Percentiles rank a stretch among this genome's conserved stretches.
These are phyloP conservation scores for Haberlea rhodopensis DNA, from an alignment of 257 asterid genomes.

Conservation along the genomic window DNA sequence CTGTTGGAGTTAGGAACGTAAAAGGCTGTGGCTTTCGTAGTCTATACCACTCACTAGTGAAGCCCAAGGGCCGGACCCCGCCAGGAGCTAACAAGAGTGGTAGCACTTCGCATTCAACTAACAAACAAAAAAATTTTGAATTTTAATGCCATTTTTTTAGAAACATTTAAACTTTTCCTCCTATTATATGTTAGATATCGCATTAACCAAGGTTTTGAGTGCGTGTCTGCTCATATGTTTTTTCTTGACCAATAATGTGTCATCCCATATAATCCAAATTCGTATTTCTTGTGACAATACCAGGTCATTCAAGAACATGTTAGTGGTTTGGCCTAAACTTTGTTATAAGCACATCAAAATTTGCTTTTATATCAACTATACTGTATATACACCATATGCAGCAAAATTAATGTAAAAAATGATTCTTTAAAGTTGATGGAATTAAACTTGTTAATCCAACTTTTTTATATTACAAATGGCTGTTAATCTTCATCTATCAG, in stretches of 20 bases:
- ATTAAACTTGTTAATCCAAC: background rate
- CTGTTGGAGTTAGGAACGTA: constrained; percentile 34
- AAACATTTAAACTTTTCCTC: background rate
- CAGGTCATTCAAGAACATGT: background rate
- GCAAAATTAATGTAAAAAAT: background rate
- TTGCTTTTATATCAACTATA: no score
- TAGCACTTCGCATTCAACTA: background rate
- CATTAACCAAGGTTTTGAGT: background rate
- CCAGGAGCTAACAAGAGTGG: background rate
- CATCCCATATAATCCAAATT: background rate
- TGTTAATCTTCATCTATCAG: background rate
- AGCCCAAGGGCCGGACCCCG: constrained; percentile 32
- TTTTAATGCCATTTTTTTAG: background rate
- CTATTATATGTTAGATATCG: background rate
- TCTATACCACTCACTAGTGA: constrained; percentile 60
- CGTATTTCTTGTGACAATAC: background rate
- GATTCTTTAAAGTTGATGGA: background rate
- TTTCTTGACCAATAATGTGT: background rate
- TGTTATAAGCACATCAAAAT: no score
- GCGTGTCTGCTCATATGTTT: background rate
- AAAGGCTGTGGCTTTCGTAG: constrained; percentile 64
- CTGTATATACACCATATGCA: background rate
- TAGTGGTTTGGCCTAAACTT: no score
- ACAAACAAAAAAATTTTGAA: background rate
- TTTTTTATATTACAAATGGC: no score